Base-by-base conservation (phyloP, 306 rosid species). In the Pyrus betulifolia region DNA sequence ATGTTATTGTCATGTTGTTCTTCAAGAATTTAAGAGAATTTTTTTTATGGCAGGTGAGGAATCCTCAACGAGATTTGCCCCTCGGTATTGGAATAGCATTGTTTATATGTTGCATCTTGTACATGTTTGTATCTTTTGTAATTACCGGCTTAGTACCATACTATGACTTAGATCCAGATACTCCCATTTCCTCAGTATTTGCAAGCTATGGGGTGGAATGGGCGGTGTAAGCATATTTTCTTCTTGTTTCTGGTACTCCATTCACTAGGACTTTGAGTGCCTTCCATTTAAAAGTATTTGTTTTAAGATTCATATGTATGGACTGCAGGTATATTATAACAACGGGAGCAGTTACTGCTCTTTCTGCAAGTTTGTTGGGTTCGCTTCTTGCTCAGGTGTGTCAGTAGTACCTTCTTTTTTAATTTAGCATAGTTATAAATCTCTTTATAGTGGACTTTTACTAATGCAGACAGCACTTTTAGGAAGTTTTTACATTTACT, bases 341-440 rank as follows among this genome's bases (percentile, higher is more conserved):
- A 64, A 80, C 75, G 27, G 97, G 96, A 78, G 90, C 97, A 8
- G 87, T 92, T 64, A 90, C 97, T 80, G 97, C 97, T 70, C 91
- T 92, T 64, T 88, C 72, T 84, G 72, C 93, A 42, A 92, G 96
- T 84, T 83, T 92, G 88, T 82, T 92, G 79, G 97, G 96, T 72
- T 90, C 96, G 19, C 70, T 92, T 78, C 97, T 92, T 85, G 92
- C 97, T 78, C 97, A 90, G 97, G 97, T 90, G 82, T 74, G 62
- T 25, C 38, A 69, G 33, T 64, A 59, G 77, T 63, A 69, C 38
- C 17, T 68, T 76, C 10, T 25, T 35, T 31, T 45, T 45, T 42
- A 63, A 59, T 77, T 18, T 81, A 59, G 61, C 66, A 35, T 61
- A 21, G 70, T 27, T 71, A 69, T 57, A 17, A 51, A 77, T 65